Evolutionary conservation across 345 rosid species (phyloP).

Genomic region (Cardamine chenopodiifolia): DNA sequence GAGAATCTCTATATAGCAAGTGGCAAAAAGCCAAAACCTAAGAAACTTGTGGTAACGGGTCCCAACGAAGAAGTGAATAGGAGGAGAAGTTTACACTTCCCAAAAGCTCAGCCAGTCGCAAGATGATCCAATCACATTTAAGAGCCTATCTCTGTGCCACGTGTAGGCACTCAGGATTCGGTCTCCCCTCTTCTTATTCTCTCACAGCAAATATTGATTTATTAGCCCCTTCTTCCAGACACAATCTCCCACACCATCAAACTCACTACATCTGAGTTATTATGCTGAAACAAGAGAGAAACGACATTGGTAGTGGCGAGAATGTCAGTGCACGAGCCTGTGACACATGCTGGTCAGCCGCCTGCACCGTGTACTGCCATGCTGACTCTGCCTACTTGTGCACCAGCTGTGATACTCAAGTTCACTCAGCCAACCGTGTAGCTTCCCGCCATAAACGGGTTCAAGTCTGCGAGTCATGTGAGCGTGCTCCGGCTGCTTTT

Average conservation of each 20-base stretch:
- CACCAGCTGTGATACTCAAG: slow-evolving; percentile 63
- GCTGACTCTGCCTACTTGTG: slow-evolving; percentile 90
- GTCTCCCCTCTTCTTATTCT: slow-evolving; percentile 34
- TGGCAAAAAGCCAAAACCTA: slow-evolving; percentile 15
- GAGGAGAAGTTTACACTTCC: slow-evolving; percentile 18
- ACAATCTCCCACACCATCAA: slow-evolving; percentile 18
- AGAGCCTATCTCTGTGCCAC: slow-evolving; percentile 46
- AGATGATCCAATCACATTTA: slow-evolving; percentile 47
- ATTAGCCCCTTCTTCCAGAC: slow-evolving; percentile 32
- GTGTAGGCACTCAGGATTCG: slow-evolving; percentile 49
- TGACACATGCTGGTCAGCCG: slow-evolving; percentile 68
- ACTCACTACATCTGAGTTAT: background rate
- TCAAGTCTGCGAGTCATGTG: slow-evolving; percentile 79
- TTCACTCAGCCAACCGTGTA: slow-evolving; percentile 77
- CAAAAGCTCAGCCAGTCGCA: slow-evolving; percentile 52
- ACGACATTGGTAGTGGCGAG: slow-evolving; percentile 29
- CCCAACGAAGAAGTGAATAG: slow-evolving; percentile 7
- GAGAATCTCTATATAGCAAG: slow-evolving; percentile 26
- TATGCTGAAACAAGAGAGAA: slow-evolving; percentile 66
- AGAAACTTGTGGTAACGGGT: slow-evolving; percentile 25
- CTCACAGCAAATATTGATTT: slow-evolving; percentile 32
- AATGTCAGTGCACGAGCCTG: slow-evolving; percentile 72
- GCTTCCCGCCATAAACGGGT: slow-evolving; percentile 97
- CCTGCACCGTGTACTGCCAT: slow-evolving; percentile 86
- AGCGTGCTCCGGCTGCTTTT: slow-evolving; percentile 80